Evolutionary conservation across 352 stramenopile genomes (phyloP).

Genomic region (Globisporangium nunn): DNA sequence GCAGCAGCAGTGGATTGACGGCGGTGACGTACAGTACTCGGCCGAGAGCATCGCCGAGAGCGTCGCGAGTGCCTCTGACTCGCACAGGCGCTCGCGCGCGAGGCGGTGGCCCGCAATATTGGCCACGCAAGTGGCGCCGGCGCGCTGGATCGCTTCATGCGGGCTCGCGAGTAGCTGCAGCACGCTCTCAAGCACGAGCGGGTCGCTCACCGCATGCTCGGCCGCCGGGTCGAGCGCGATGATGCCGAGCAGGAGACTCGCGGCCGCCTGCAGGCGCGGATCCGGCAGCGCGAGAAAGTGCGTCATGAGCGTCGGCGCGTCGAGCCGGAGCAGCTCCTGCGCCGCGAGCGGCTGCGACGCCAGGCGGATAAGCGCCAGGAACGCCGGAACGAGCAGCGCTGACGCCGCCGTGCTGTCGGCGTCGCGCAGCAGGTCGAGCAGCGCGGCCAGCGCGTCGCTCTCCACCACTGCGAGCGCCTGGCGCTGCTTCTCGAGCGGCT

Average conservation of each 20-base stretch:
- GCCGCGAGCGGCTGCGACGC: constrained; percentile 39
- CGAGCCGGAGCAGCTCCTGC: constrained; percentile 54
- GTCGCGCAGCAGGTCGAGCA: constrained; percentile 46
- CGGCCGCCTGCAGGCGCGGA: constrained; percentile 50
- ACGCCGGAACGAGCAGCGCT: constrained; percentile 51
- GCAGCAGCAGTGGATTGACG: no score
- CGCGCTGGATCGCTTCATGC: constrained; percentile 57
- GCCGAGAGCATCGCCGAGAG: constrained; percentile 41
- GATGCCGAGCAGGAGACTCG: constrained; percentile 57
- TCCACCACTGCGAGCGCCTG: constrained; percentile 50
- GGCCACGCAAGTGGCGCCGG: constrained; percentile 39
- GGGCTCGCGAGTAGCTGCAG: constrained; percentile 38
- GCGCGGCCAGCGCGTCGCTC: constrained; percentile 32
- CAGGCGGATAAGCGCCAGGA: constrained; percentile 57
- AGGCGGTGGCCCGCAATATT: constrained; percentile 36
- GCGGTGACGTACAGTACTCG: constrained; percentile 28
- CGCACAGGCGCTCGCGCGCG: constrained; percentile 37
- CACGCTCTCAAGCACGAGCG: constrained; percentile 29
- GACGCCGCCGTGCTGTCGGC: constrained; percentile 36
- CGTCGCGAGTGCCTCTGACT: constrained; percentile 34
- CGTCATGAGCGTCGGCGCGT: constrained; percentile 26
- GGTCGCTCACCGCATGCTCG: constrained; percentile 21
- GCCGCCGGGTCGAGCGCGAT: constrained; percentile 39
- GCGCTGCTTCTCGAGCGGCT: constrained; percentile 22
- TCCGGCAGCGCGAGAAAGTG: constrained; percentile 41